These are phyloP conservation scores for Neurospora pannonica DNA, from an alignment of 495 filamentous ascomycete species.

Conservation along the genomic window DNA sequence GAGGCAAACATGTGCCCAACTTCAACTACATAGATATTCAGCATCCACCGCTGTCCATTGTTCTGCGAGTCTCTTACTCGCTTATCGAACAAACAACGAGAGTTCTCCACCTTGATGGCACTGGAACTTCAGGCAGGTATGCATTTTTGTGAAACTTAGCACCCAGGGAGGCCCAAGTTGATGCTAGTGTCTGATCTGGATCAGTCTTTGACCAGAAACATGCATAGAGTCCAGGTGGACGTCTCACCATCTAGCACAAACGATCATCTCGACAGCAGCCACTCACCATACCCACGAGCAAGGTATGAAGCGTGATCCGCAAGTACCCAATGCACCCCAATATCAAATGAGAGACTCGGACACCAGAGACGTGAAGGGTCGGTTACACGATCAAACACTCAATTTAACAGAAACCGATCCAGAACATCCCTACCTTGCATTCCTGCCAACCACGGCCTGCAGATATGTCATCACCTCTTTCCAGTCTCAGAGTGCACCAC, in stretches of 20 bases:
- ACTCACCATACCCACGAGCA: background rate
- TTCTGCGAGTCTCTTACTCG: background rate
- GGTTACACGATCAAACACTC: background rate
- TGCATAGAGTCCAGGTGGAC: background rate
- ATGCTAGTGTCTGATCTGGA: background rate
- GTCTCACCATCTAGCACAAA: background rate
- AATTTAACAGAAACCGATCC: background rate
- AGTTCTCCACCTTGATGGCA: background rate
- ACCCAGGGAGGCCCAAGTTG: background rate
- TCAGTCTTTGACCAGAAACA: background rate
- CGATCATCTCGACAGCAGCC: background rate
- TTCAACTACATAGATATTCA: background rate
- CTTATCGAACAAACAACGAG: background rate
- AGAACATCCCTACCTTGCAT: background rate
- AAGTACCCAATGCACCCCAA: background rate
- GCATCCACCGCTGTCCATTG: background rate
- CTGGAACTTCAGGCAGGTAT: background rate
- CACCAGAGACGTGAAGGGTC: background rate
- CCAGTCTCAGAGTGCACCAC: background rate
- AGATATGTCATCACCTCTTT: background rate
- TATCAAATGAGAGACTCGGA: too few relatives aligned
- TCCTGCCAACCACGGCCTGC: background rate
- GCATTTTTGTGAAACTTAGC: background rate
- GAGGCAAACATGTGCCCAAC: background rate
- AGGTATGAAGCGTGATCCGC: background rate